Base-by-base conservation (phyloP, 1,284 basidiomycete genomes). In the Ceratobasidium sp. region DNA sequence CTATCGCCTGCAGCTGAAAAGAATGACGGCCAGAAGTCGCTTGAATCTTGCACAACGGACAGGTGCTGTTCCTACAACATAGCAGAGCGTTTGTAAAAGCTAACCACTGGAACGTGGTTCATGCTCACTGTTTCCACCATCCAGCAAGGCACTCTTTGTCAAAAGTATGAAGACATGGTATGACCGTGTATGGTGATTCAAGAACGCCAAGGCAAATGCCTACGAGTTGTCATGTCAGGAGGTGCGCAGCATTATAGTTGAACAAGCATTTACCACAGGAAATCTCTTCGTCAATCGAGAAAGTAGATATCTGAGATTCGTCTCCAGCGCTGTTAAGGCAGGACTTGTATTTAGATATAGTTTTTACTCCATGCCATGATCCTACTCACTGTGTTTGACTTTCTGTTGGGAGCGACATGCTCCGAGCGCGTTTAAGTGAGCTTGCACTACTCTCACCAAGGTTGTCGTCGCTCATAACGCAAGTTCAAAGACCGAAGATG, bases 101-200 rank as follows among this genome's bases (percentile, higher is more conserved):
- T 38, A 13, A 20, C 67, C 5, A 28, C 9, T 40, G 59, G 20
- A 44, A 44, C 9, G 40, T 56, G 26, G 17, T 10, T n/a, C 15
- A 38, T 7, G 4, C 66, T 74, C 52, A 81, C 81, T 52, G 54
- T 77, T 79, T 77, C 81, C 81, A 81, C 80, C 81, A 81, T 40
- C 76, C 73, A 4, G 33, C n/a, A 2, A 81, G 77, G 74, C 81
- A 81, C 15, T 76, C 74, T 52, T 80, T 80, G 68, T 80, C 80
- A 52, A 80, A 80, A 3, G 81, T 78, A 68, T 81, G 81, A 48
- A 81, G 77, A 67, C 81, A 81, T 2, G 81, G 81, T 38, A 81
- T 76, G n/a, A 80, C 79, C 44, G 78, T 70, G 74, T 81, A 81
- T 0, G 80, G 81, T 44, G 77, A 69, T 23, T 80, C 77, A 50